A percentile compares a stretch with the other conserved stretches of the same genome.
Conservation (phyloP, 805 yeast species). For the Ogataea saltuana region DNA sequence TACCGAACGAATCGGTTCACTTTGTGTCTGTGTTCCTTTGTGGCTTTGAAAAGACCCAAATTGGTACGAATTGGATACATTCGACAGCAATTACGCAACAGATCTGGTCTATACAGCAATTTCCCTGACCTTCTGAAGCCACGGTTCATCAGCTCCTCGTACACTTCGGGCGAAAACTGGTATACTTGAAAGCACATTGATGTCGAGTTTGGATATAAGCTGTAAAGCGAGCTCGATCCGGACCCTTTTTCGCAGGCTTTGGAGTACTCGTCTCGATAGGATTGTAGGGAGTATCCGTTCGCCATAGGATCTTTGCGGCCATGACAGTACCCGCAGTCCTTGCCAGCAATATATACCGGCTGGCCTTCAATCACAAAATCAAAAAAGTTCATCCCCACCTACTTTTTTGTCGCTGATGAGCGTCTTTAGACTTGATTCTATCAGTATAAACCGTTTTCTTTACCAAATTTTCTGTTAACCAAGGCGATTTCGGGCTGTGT, state of each 20-base stretch:
- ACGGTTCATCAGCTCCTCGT: conserved; percentile 64
- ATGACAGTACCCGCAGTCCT: conserved; percentile 75
- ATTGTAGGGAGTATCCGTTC: conserved; percentile 40
- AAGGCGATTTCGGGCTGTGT: too few species aligned
- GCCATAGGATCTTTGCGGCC: conserved; percentile 38
- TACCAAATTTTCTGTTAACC: neutral
- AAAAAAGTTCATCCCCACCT: conserved; percentile 15
- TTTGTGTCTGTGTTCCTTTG: conserved; percentile 67
- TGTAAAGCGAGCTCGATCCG: conserved; percentile 7
- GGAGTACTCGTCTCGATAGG: conserved; percentile 26
- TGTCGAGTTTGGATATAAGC: conserved; percentile 27
- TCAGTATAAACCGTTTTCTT: too few species aligned
- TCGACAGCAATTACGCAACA: conserved; percentile 73
- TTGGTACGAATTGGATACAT: conserved; percentile 74
- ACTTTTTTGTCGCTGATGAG: neutral
- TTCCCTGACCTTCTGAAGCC: conserved; percentile 83
- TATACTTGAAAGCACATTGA: conserved; percentile 28
- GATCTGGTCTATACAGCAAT: conserved; percentile 59
- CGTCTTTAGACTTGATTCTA: too few species aligned
- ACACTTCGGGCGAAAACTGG: conserved; percentile 43
- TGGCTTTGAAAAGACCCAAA: conserved; percentile 43
- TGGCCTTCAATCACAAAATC: conserved; percentile 21
- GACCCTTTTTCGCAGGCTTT: conserved; percentile 3
- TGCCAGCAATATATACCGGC: conserved; percentile 39
- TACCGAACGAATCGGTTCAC: conserved; percentile 59